Evolutionary conservation across 2,329 filamentous ascomycete genomes (phyloP).

Genomic region (Cordyceps fumosorosea): DNA sequence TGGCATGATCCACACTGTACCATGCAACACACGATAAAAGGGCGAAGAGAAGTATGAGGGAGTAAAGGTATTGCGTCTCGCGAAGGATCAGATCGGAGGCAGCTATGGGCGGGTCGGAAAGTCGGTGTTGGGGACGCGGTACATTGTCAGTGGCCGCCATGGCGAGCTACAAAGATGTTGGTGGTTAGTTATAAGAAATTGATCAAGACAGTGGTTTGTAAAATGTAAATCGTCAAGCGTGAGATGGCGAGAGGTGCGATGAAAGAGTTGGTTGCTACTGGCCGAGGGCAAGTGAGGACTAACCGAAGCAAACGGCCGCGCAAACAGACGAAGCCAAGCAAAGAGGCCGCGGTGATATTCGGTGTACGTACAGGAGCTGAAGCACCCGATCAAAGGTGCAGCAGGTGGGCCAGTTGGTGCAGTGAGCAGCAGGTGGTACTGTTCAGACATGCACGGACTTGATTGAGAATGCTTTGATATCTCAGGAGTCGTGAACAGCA

Average conservation of each 20-base stretch:
- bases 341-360: neutral
- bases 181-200: neutral
- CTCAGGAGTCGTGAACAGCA: no score
- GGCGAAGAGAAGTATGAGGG: conserved; percentile 43
- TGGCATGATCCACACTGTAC: conserved; percentile 47
- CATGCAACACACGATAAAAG: conserved; percentile 45
- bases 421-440: no score
- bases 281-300: neutral
- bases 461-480: no score
- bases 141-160: conserved; percentile 31
- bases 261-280: no score
- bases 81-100: conserved; percentile 37
- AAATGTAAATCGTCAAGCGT: neutral
- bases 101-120: conserved; percentile 11
- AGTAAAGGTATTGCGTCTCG: conserved; percentile 44
- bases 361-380: no score
- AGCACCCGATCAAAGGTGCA: no score
- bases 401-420: no score
- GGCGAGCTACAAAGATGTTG: conserved; percentile 21
- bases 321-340: neutral
- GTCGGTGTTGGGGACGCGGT: conserved; percentile 18
- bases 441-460: no score
- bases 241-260: no score
- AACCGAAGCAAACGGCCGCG: neutral
- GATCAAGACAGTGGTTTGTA: neutral